Percentiles rank a stretch among this genome's conserved stretches.
These are phyloP conservation scores for Collybia sordida DNA, from an alignment of 768 basidiomycete genomes.

Conservation along the genomic window DNA sequence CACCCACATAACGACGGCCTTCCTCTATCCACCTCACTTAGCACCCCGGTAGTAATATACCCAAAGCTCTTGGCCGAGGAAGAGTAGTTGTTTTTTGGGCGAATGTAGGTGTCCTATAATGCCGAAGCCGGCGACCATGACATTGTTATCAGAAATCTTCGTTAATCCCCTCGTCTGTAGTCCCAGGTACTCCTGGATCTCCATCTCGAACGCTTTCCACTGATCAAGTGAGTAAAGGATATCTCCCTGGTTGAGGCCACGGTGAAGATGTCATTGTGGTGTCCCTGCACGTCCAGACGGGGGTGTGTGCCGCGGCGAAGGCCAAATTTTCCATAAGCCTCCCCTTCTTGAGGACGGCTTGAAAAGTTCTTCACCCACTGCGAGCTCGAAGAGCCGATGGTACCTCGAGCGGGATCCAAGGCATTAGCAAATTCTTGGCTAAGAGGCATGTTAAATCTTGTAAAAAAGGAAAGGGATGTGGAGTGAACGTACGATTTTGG, in stretches of 20 bases:
- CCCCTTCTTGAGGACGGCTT: constrained; percentile 74
- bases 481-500: too few relatives aligned
- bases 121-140: constrained; percentile 97
- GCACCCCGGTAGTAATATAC: constrained; percentile 89
- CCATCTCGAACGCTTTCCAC: too few relatives aligned
- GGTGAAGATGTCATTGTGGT: constrained; percentile 92
- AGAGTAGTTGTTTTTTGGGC: constrained; percentile 66
- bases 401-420: constrained; percentile 94
- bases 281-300: constrained; percentile 83
- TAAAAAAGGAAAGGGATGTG: not conserved
- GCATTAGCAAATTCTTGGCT: constrained; percentile 97
- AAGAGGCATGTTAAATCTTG: not conserved
- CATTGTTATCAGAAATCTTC: constrained; percentile 68
- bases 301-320: constrained; percentile 68
- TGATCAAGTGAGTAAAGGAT: constrained; percentile 91
- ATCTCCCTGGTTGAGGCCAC: constrained; percentile 97
- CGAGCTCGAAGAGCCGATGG: constrained; percentile 92
- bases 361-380: constrained; percentile 92
- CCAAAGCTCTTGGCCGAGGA: constrained; percentile 82
- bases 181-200: too few relatives aligned
- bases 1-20: constrained; percentile 37
- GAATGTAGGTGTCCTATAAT: constrained; percentile 87
- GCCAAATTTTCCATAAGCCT: constrained; percentile 95
- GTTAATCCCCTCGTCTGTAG: too few relatives aligned
- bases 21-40: constrained; percentile 83